phyloP scores from a whole-genome alignment of 2,329 filamentous ascomycete species.

The Penicillium sp. region DNA sequence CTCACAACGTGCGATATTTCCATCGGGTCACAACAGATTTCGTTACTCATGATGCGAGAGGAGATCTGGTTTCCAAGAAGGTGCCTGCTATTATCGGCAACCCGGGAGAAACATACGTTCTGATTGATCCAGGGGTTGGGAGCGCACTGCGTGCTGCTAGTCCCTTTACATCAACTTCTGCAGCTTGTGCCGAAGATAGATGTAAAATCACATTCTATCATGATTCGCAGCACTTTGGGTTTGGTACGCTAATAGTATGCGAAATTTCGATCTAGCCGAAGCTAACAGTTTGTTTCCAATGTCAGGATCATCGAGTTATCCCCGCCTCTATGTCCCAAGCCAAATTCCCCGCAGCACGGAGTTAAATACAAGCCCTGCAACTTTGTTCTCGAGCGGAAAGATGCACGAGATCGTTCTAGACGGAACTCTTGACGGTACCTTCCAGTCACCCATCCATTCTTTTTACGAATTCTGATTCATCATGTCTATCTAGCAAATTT shows the following conservation, averaged over 20 bases:
- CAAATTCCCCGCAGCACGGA: slow-evolving; percentile 22
- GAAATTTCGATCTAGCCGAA: neutral
- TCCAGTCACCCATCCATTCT: neutral
- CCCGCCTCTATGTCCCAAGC: slow-evolving; percentile 22
- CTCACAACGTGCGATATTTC: slow-evolving; percentile 16
- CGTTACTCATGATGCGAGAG: slow-evolving; percentile 17
- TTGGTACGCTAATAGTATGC: slow-evolving; percentile 15
- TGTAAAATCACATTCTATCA: slow-evolving; percentile 30
- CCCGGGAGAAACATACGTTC: slow-evolving; percentile 23
- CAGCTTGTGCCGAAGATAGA: slow-evolving; percentile 13
- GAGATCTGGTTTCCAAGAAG: slow-evolving; percentile 18
- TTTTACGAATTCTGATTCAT: slow-evolving; percentile 5
- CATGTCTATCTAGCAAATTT: slow-evolving; percentile 22
- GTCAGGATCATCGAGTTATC: slow-evolving; percentile 21
- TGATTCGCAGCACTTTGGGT: slow-evolving; percentile 26
- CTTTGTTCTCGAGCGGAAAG: slow-evolving; percentile 22
- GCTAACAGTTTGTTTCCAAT: slow-evolving; percentile 14
- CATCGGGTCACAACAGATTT: slow-evolving; percentile 25
- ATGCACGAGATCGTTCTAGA: slow-evolving; percentile 29
- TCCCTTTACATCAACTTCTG: slow-evolving; percentile 9
- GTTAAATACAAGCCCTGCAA: slow-evolving; percentile 24
- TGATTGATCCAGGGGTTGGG: slow-evolving; percentile 21
- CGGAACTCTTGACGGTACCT: slow-evolving; percentile 25
- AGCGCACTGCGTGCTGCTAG: slow-evolving; percentile 22
- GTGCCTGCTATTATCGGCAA: slow-evolving; percentile 23